A percentile compares a stretch with the other conserved stretches of the same genome.
These are phyloP conservation scores for Hymenoscyphus salicellus DNA, from an alignment of 2,329 filamentous ascomycete species.

Conservation along the genomic window DNA sequence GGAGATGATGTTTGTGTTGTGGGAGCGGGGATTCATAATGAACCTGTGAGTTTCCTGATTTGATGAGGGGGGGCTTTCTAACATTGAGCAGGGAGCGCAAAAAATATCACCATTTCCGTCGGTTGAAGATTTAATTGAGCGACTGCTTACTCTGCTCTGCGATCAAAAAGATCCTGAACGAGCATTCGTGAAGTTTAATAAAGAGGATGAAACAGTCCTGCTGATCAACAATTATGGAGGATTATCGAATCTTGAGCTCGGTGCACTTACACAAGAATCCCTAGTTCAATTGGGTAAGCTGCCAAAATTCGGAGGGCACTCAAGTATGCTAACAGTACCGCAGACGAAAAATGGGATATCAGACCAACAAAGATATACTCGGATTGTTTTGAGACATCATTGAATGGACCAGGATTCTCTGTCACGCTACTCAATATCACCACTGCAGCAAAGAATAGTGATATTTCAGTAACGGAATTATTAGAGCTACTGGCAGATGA, in stretches of 20 bases:
- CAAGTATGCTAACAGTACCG: constrained; percentile 10
- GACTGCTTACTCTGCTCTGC: constrained; percentile 46
- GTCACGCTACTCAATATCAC: constrained; percentile 53
- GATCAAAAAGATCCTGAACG: constrained; percentile 47
- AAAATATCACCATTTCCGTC: constrained; percentile 50
- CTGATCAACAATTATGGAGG: constrained; percentile 60
- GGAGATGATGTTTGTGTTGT: constrained; percentile 54
- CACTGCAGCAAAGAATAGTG: constrained; percentile 31
- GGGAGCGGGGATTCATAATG: constrained; percentile 67
- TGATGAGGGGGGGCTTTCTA: background rate
- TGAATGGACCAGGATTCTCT: constrained; percentile 55
- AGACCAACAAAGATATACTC: constrained; percentile 46
- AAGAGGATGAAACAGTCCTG: constrained; percentile 47
- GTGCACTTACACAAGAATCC: constrained; percentile 46
- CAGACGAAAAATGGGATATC: constrained; percentile 47
- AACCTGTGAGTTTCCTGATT: constrained; percentile 46
- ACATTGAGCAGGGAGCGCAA: constrained; percentile 35
- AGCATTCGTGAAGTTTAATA: constrained; percentile 47
- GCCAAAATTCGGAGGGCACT: no score
- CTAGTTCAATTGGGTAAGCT: constrained; percentile 37
- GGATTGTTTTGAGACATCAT: constrained; percentile 49
- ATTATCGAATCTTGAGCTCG: constrained; percentile 56
- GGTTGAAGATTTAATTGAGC: constrained; percentile 46
- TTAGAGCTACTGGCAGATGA: constrained; percentile 48
- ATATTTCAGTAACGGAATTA: constrained; percentile 37